These are phyloP conservation scores for Croton laevigatus DNA, from an alignment of 441 rosid genomes.

Conservation along the genomic window DNA sequence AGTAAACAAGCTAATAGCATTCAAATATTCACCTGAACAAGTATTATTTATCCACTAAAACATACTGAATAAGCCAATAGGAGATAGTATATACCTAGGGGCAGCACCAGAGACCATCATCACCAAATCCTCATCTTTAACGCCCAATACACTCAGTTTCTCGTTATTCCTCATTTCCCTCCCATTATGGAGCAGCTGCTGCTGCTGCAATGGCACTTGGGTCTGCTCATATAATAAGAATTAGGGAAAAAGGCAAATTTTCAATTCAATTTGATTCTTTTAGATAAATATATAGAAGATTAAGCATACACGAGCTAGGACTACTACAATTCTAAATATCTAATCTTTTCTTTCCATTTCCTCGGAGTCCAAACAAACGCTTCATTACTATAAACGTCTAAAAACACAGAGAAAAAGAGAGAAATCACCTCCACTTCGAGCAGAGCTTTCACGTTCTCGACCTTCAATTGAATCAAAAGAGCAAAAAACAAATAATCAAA, in stretches of 20 bases:
- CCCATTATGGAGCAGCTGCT: constrained; percentile 82
- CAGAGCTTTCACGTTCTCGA: constrained; percentile 92
- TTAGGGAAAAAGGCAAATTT: neutral
- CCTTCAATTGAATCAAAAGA: constrained; percentile 37
- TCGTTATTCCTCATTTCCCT: constrained; percentile 73
- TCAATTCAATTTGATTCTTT: neutral
- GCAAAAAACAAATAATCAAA: neutral
- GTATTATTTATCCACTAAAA: neutral
- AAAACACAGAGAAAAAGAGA: neutral
- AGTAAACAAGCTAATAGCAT: neutral
- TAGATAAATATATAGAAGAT: neutral
- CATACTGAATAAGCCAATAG: neutral
- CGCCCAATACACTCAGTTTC: constrained; percentile 79
- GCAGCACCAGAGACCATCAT: constrained; percentile 70
- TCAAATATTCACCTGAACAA: neutral
- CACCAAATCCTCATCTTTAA: constrained; percentile 81
- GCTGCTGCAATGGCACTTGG: constrained; percentile 74
- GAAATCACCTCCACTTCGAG: constrained; percentile 84
- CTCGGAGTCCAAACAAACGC: neutral
- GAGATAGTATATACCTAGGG: constrained; percentile 34
- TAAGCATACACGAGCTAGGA: neutral
- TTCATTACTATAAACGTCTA: neutral
- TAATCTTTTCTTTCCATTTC: neutral
- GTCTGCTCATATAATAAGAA: constrained; percentile 48
- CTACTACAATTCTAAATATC: neutral